Evolutionary conservation across 2,329 filamentous ascomycete genomes (phyloP).

Genomic region (Mariannaea elegans): DNA sequence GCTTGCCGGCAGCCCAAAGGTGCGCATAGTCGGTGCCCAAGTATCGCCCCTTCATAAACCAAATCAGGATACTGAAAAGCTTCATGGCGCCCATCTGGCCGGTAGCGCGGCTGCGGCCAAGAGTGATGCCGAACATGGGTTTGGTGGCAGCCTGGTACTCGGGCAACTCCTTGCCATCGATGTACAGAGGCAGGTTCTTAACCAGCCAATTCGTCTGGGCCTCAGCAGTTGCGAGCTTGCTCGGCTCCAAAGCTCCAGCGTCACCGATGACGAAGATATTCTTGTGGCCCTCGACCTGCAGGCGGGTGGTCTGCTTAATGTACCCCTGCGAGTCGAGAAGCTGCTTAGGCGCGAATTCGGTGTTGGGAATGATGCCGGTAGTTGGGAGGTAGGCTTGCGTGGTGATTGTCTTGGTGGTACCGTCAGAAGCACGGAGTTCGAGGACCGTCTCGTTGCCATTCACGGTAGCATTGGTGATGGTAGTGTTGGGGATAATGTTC

Average conservation of each 20-base stretch:
- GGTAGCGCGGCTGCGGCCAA: conserved; percentile 51
- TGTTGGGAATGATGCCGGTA: conserved; percentile 56
- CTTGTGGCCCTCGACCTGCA: conserved; percentile 47
- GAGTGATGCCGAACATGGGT: conserved; percentile 47
- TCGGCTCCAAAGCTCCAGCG: conserved; percentile 50
- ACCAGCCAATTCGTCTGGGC: conserved; percentile 46
- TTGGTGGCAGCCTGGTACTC: conserved; percentile 44
- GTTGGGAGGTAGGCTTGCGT: conserved; percentile 59
- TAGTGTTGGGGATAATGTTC: conserved; percentile 51
- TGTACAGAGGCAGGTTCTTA: conserved; percentile 46
- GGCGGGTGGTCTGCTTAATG: conserved; percentile 48
- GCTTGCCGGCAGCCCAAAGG: conserved; percentile 46
- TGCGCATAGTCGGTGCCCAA: conserved; percentile 47
- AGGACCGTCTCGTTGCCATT: conserved; percentile 43
- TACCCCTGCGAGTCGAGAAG: conserved; percentile 47
- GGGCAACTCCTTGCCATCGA: conserved; percentile 41
- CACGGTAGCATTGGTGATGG: conserved; percentile 43
- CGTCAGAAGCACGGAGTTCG: conserved; percentile 45
- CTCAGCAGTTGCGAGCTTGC: conserved; percentile 44
- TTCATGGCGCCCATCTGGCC: conserved; percentile 50
- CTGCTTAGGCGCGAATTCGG: conserved; percentile 50
- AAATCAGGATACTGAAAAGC: conserved; percentile 50
- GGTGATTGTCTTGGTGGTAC: conserved; percentile 48
- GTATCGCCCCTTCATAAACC: conserved; percentile 49
- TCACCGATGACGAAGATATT: conserved; percentile 58